phyloP scores from a whole-genome alignment of 2,329 filamentous ascomycete species.

The Pyrenochaeta sp. region DNA sequence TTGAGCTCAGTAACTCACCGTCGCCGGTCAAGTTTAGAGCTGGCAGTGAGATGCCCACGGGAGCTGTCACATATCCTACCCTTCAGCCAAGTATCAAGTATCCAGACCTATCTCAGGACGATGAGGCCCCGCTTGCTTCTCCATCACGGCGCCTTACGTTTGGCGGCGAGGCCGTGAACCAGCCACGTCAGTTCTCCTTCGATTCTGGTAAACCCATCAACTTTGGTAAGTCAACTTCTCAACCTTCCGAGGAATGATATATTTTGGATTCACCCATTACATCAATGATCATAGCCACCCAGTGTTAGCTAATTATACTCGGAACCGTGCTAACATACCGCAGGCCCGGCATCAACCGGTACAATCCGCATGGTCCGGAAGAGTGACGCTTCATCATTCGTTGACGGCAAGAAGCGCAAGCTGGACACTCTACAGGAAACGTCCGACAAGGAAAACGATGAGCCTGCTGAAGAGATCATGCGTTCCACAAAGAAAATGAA shows the following conservation, averaged over 20 bases:
- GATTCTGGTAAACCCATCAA: constrained; percentile 55
- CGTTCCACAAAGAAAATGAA: constrained; percentile 48
- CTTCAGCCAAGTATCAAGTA: constrained; percentile 46
- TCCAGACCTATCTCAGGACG: constrained; percentile 44
- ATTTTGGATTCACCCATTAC: neutral
- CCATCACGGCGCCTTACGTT: constrained; percentile 48
- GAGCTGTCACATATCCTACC: constrained; percentile 43
- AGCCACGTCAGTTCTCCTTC: constrained; percentile 59
- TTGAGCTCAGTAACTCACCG: constrained; percentile 45
- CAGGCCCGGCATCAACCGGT: constrained; percentile 46
- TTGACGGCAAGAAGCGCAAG: constrained; percentile 55
- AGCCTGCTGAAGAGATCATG: constrained; percentile 35
- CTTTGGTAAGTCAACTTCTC: constrained; percentile 40
- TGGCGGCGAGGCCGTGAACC: constrained; percentile 35
- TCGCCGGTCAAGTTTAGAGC: constrained; percentile 48
- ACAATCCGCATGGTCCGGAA: constrained; percentile 56
- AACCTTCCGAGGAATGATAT: neutral
- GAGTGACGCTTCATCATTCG: constrained; percentile 49
- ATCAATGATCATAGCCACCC: neutral
- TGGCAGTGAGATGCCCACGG: constrained; percentile 43
- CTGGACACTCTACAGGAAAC: constrained; percentile 47
- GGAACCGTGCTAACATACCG: neutral
- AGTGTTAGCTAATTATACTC: neutral
- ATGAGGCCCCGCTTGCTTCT: constrained; percentile 35
- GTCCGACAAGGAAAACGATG: constrained; percentile 56